Conservation (phyloP, 2,329 filamentous ascomycete genomes). For the Exophiala viscosa region DNA sequence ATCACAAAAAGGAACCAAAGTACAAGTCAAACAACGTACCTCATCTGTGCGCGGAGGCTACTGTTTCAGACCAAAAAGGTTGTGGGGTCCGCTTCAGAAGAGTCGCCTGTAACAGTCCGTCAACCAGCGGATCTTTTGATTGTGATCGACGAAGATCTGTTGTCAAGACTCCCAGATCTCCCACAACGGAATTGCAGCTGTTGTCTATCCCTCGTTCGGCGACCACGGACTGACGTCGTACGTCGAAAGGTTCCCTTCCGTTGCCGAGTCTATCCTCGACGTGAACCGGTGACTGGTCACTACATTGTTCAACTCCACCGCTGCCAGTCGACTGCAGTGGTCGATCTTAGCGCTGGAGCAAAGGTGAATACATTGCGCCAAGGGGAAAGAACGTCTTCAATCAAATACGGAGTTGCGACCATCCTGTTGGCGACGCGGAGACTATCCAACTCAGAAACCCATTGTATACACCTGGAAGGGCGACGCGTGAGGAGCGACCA, state of each 20-base stretch:
- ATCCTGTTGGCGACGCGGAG: no score
- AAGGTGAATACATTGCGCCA: not conserved
- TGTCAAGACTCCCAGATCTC: constrained; percentile 9
- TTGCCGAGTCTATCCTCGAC: not conserved
- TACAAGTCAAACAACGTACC: not conserved
- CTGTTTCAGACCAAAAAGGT: constrained; percentile 14
- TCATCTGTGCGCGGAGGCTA: constrained; percentile 12
- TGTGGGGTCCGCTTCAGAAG: constrained; percentile 7
- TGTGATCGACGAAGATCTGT: constrained; percentile 23
- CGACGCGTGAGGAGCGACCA: no score
- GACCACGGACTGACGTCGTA: constrained; percentile 13
- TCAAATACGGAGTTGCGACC: no score
- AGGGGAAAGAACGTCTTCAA: not conserved
- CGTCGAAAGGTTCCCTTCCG: not conserved
- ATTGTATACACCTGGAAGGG: no score
- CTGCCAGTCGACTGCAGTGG: not conserved
- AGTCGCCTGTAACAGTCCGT: constrained; percentile 7
- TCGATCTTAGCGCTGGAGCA: not conserved
- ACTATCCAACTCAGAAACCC: no score
- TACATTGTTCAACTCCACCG: not conserved
- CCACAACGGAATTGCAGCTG: constrained; percentile 7
- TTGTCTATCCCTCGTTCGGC: constrained; percentile 2
- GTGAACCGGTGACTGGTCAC: not conserved
- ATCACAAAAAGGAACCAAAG: constrained; percentile 8
- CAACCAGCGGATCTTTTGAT: constrained; percentile 18